Evolutionary conservation across 192 early-diverging fungal genomes (phyloP).

Genomic region (Helicostylum pulchrum): DNA sequence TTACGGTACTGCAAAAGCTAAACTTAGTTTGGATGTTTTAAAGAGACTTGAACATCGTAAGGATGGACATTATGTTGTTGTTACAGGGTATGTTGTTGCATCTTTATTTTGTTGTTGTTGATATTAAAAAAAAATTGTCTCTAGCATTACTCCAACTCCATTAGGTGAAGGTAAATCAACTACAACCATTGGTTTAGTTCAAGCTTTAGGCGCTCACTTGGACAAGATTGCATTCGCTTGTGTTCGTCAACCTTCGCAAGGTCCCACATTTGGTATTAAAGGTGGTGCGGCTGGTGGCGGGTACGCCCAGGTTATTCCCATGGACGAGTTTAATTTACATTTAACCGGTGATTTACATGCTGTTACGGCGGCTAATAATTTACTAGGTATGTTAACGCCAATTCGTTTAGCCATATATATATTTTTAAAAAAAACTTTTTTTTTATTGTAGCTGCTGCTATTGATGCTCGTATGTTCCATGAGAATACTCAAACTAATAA

Average conservation of each 20-base stretch:
- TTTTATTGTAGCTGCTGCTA: slow-evolving; percentile 70
- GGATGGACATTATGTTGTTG: slow-evolving; percentile 90
- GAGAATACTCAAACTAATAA: slow-evolving; percentile 76
- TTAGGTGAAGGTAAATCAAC: slow-evolving; percentile 99
- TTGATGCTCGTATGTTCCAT: slow-evolving; percentile 97
- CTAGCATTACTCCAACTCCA: slow-evolving; percentile 94
- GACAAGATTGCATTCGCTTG: slow-evolving; percentile 86
- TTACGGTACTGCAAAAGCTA: slow-evolving; percentile 86
- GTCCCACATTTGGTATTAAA: slow-evolving; percentile 98
- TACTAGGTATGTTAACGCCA: slow-evolving; percentile 42
- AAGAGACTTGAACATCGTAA: slow-evolving; percentile 73
- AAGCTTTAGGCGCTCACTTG: slow-evolving; percentile 91
- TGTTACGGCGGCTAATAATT: slow-evolving; percentile 94
- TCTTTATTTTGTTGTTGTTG: neutral
- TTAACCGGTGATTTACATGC: slow-evolving; percentile 99
- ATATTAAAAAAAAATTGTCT: too few relatives aligned
- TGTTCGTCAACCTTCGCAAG: slow-evolving; percentile 96
- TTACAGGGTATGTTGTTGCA: slow-evolving; percentile 64
- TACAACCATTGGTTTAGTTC: slow-evolving; percentile 88
- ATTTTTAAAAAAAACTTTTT: too few relatives aligned
- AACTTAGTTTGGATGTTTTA: slow-evolving; percentile 77
- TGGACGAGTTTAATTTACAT: slow-evolving; percentile 99
- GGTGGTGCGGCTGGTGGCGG: slow-evolving; percentile 96
- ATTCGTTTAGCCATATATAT: too few relatives aligned
- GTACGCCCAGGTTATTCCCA: slow-evolving; percentile 97